Conservation (phyloP, 768 basidiomycete species). For the Termitomyces sp. region DNA sequence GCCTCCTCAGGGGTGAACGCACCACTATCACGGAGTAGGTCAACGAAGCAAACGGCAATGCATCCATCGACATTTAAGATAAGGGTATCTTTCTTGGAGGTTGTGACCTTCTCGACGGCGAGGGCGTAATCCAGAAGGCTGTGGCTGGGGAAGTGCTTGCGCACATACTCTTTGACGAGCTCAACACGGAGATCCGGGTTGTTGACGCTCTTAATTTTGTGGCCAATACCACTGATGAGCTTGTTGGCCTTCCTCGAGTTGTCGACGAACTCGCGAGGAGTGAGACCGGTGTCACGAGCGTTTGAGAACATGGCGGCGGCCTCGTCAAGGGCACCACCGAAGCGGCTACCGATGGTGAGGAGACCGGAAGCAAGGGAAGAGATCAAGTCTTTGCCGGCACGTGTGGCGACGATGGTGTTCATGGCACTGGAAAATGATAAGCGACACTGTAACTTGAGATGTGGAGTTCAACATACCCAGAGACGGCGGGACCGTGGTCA, state of each 20-base stretch:
- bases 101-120: constrained; percentile 96
- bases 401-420: constrained; percentile 99
- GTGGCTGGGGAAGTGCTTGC: constrained; percentile 94
- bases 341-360: constrained; percentile 95
- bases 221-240: constrained; percentile 96
- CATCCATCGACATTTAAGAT: constrained; percentile 97
- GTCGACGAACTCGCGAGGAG: constrained; percentile 98
- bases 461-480: constrained; percentile 40
- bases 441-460: constrained; percentile 1
- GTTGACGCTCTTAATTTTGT: constrained; percentile 99
- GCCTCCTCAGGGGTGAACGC: constrained; percentile 96
- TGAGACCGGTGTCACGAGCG: constrained; percentile 86
- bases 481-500: constrained; percentile 97
- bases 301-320: constrained; percentile 94
- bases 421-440: constrained; percentile 54
- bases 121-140: constrained; percentile 91
- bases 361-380: constrained; percentile 95
- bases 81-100: constrained; percentile 95
- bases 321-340: constrained; percentile 98
- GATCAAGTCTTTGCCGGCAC: constrained; percentile 98
- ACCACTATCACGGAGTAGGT: constrained; percentile 85
- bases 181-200: constrained; percentile 93
- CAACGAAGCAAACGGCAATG: constrained; percentile 95
- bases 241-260: constrained; percentile 90
- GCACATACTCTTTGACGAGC: constrained; percentile 93